A percentile compares a stretch with the other conserved stretches of the same genome.
Evolutionary conservation across 2,329 filamentous ascomycete species (phyloP).

Genomic region (Hypoxylon rubiginosum): DNA sequence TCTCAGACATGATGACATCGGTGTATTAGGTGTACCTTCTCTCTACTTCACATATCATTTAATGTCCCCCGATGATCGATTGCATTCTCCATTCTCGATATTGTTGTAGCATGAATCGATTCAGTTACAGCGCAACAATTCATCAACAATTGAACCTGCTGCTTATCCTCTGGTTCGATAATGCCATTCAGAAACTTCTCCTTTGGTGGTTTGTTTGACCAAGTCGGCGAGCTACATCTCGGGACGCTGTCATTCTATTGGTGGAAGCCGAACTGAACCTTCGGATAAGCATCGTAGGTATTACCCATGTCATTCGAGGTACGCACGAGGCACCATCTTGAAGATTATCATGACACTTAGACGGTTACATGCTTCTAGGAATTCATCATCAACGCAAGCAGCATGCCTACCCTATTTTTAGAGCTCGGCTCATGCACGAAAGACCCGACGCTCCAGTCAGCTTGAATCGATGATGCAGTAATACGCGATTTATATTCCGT

Average conservation of each 20-base stretch:
- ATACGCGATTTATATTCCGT: neutral
- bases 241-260: neutral
- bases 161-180: neutral
- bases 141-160: neutral
- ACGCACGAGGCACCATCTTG: neutral
- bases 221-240: neutral
- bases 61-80: too few species aligned
- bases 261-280: neutral
- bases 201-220: neutral
- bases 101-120: too few species aligned
- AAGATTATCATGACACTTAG: neutral
- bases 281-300: neutral
- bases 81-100: too few species aligned
- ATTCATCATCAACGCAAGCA: neutral
- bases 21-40: too few species aligned
- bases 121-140: neutral
- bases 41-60: too few species aligned
- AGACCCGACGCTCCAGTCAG: neutral
- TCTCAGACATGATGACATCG: too few species aligned
- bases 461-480: neutral
- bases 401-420: neutral
- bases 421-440: neutral
- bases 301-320: neutral
- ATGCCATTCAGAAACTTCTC: neutral
- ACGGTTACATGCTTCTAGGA: neutral